Conservation (phyloP, 2,329 filamentous ascomycete genomes). For the Apiospora malaysiana region DNA sequence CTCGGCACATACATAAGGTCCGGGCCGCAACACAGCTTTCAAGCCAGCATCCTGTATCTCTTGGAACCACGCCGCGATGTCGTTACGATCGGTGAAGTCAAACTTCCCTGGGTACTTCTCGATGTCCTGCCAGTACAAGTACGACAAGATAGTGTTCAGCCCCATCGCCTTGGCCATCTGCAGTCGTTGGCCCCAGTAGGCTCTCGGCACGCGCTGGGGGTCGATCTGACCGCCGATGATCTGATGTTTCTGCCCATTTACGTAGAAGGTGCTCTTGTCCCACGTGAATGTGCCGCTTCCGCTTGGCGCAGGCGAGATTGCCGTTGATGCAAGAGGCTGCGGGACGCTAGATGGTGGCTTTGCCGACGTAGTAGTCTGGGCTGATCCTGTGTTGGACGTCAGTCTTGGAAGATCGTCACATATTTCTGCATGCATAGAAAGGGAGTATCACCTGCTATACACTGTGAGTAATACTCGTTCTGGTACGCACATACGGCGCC, state of each 20-base stretch:
- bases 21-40: conserved; percentile 51
- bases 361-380: neutral
- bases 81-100: conserved; percentile 46
- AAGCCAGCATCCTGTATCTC: conserved; percentile 54
- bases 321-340: neutral
- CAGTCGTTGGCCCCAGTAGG: conserved; percentile 54
- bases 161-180: conserved; percentile 53
- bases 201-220: conserved; percentile 52
- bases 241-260: conserved; percentile 46
- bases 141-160: conserved; percentile 56
- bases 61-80: conserved; percentile 54
- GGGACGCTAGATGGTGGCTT: neutral
- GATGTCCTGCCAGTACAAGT: conserved; percentile 57
- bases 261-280: conserved; percentile 45
- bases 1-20: conserved; percentile 56
- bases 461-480: conserved; percentile 16
- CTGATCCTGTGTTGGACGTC: neutral
- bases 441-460: neutral
- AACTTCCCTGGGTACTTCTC: conserved; percentile 49
- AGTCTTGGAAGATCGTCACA: neutral
- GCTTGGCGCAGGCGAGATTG: neutral
- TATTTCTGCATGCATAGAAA: neutral
- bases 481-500: neutral
- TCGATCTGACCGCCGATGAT: conserved; percentile 58
- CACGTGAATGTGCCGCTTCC: conserved; percentile 43